Evolutionary conservation across 768 basidiomycete genomes (phyloP), one percentile per base, ranked within the genome.

Genomic region (Kwoniella bestiolae): DNA sequence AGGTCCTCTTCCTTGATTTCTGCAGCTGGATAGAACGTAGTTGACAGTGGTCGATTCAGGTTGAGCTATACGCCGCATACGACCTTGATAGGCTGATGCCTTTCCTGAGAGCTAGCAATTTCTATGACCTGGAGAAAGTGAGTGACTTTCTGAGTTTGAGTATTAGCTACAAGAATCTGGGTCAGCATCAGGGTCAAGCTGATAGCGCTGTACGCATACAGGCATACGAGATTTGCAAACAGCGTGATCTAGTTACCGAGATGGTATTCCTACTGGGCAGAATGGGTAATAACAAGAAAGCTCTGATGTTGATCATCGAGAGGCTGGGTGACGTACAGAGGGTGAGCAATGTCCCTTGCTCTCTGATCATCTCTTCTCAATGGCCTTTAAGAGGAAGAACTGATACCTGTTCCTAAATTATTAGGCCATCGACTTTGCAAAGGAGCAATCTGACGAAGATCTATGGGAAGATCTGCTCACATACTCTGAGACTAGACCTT

Each of bases 201-300:
- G n/a, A n/a, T n/a, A n/a, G n/a, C n/a, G n/a, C n/a, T n/a, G n/a
- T n/a, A n/a, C 16, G 8, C 28, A 29, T 66, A 1, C 55, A 94
- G 90, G 94, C 94, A 16, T 97, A 93, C 78, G 84, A 85, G 52
- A 87, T 92, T 25, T 97, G 94, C 79, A 87, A 88, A 74, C 87
- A 88, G 56, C 87, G 88, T 23, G 93, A 94, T 76, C 84, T 93
- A 29, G 94, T 99, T 0, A 88, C 88, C 0, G 96, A 98, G 82
- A 95, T 96, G 92, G 95, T 99, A 18, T 99, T 95, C 83, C 85
- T 98, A 0, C 87, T 98, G 0, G 96, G 95, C 0, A 87, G 92
- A 29, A 97, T 98, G 94, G 96, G 96, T 8, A 92, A 97, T 81
- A 96, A 96, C 81, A 95, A 94, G 84, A 86, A 92, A 73, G 96